Evolutionary conservation across 371 early-diverging fungal genomes (phyloP).

Genomic region (Lichtheimia ramosa): DNA sequence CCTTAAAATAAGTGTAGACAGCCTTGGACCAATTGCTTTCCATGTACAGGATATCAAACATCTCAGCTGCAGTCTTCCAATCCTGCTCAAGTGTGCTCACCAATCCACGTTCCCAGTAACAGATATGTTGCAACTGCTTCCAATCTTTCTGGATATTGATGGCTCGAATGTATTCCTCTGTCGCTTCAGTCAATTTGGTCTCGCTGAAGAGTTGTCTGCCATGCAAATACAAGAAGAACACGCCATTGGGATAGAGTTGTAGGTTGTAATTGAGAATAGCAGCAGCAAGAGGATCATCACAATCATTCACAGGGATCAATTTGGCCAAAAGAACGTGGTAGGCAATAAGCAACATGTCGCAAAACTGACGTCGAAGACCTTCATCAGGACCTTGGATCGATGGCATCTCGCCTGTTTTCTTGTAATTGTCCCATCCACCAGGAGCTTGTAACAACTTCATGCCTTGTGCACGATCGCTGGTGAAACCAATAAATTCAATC

Average conservation of each 20-base stretch:
- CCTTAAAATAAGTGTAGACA: slow-evolving; percentile 64
- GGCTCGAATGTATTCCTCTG: slow-evolving; percentile 34
- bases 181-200: slow-evolving; percentile 48
- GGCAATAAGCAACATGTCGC: slow-evolving; percentile 52
- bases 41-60: slow-evolving; percentile 49
- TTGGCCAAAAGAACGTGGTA: slow-evolving; percentile 67
- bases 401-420: slow-evolving; percentile 10
- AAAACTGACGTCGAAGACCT: slow-evolving; percentile 55
- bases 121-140: slow-evolving; percentile 68
- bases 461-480: slow-evolving; percentile 61
- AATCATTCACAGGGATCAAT: slow-evolving; percentile 49
- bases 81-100: slow-evolving; percentile 38
- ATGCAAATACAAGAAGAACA: slow-evolving; percentile 59
- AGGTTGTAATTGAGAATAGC: slow-evolving; percentile 36
- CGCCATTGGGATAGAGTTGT: slow-evolving; percentile 47
- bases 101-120: slow-evolving; percentile 68
- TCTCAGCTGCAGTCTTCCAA: slow-evolving; percentile 51
- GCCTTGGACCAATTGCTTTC: slow-evolving; percentile 77
- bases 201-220: slow-evolving; percentile 52
- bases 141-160: slow-evolving; percentile 55
- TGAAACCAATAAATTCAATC: slow-evolving; percentile 72
- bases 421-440: slow-evolving; percentile 41
- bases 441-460: slow-evolving; percentile 56
- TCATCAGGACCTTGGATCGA: slow-evolving; percentile 24
- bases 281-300: slow-evolving; percentile 38